Evolutionary conservation across 1,139 yeast species (phyloP), one percentile per base, ranked within the genome.

Genomic region (Candida tetrigidarum): DNA sequence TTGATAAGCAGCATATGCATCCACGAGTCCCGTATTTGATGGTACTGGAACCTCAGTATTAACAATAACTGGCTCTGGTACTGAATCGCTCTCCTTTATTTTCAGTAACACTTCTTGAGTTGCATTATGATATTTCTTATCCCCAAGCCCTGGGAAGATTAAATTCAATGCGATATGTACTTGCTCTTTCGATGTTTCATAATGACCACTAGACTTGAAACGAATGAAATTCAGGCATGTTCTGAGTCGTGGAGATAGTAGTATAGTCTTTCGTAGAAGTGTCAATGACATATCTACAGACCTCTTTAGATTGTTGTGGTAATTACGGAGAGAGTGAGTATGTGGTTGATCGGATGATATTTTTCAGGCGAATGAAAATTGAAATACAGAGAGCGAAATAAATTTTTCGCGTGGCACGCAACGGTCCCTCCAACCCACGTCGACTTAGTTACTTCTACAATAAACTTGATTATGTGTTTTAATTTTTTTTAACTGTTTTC

Each of bases 141-240:
- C n/a, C 9, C 46, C 48, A 15, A 48, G 33, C 3, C 49, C 47
- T 9, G 50, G 50, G 15, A 33, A 45, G 37, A 48, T 26, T 34
- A 48, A 12, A 38, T 43, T 43, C 26, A 48, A 28, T 2, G 44
- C 50, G 11, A 41, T 27, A 23, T 43, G 39, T 10, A 42, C 29
- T 26, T 25, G 38, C 6, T 10, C 25, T 34, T 14, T 32, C 11
- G 32, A 25, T 11, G 41, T 4, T n/a, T 25, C 28, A 12, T 27
- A 27, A 20, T 25, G 25, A 37, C 12, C n/a, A 10, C 36, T 32
- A 6, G 23, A 19, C 16, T 20, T 32, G 12, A 8, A 11, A 16
- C 34, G 36, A 19, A 30, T 28, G 27, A 19, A 10, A 16, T 20
- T 26, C 30, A 32, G 6, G 16, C 12, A 25, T 11, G 22, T 16